Base-by-base conservation (phyloP, 495 filamentous ascomycete genomes). In the Aspergillus homomorphus region DNA sequence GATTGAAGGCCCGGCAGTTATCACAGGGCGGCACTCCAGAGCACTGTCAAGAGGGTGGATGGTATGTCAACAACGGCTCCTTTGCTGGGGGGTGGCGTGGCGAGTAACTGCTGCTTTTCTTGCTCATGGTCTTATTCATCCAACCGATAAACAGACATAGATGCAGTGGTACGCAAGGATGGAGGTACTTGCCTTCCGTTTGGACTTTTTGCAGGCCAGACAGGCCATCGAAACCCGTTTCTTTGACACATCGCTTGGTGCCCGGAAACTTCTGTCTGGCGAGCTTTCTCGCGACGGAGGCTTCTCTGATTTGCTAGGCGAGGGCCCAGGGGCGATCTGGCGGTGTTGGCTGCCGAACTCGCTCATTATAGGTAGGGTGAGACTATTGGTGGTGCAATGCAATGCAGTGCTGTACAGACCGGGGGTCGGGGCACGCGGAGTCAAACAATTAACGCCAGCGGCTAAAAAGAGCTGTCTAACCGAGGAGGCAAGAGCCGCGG, bases 141-240 rank as follows among this genome's bases (percentile, higher is more conserved):
- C 33, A 38, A 14, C 33, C 12, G 33, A 38, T 12, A 38, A 14
- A 14, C 33, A 38, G n/a, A n/a, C 12, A 38, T 12, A 38, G 33
- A 38, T 14, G 5, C 5, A 38, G 12, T 23, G 22, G 18, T 12
- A 15, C 21, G 16, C 46, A 22, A 21, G 18, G 2, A 4, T 4
- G 18, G 18, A 45, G 41, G 15, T 38, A 57, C 66, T 51, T 46
- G 62, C 75, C 69, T 79, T 79, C 7, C 77, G 68, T 60, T 79
- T 79, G 0, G 77, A 79, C 60, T 77, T 77, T 43, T 79, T 79
- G 60, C 77, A 79, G 0, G 75, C 72, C 53, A 77, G 49, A 64
- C 77, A 79, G 7, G 77, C 77, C 51, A 76, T 78, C 0, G 77
- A 79, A 1, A 77, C 77, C 10, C 77, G 65, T 56, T 76, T 79